Conservation (phyloP, 352 stramenopile species). For the Globisporangium yorkense region DNA sequence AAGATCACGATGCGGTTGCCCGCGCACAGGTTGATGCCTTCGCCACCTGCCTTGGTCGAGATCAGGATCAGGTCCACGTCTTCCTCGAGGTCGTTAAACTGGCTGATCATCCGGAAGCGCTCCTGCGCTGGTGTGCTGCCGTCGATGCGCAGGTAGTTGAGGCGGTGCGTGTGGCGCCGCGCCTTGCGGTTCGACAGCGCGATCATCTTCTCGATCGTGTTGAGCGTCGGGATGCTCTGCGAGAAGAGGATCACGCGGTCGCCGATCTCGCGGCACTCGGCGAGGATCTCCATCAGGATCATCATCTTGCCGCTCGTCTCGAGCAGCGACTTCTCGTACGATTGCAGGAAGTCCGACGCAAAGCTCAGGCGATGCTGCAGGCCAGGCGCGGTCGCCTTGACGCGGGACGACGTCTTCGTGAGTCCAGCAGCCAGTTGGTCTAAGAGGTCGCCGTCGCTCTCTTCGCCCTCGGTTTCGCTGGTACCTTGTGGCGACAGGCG, state of each 20-base stretch:
- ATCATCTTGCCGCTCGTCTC: slow-evolving; percentile 86
- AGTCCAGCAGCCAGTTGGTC: slow-evolving; percentile 16
- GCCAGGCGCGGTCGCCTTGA: background rate
- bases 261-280: slow-evolving; percentile 52
- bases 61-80: slow-evolving; percentile 85
- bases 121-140: slow-evolving; percentile 75
- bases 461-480: slow-evolving; percentile 16
- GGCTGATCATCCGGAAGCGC: slow-evolving; percentile 67
- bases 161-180: slow-evolving; percentile 33
- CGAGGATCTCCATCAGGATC: slow-evolving; percentile 77
- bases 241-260: slow-evolving; percentile 89
- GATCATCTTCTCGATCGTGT: slow-evolving; percentile 75
- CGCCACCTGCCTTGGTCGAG: slow-evolving; percentile 81
- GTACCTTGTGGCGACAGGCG: background rate
- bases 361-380: slow-evolving; percentile 64
- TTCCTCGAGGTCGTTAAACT: slow-evolving; percentile 83
- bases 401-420: background rate
- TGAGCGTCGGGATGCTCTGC: slow-evolving; percentile 84
- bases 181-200: slow-evolving; percentile 48
- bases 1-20: slow-evolving; percentile 91
- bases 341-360: slow-evolving; percentile 48
- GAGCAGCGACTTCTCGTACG: slow-evolving; percentile 46
- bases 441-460: slow-evolving; percentile 40
- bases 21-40: slow-evolving; percentile 86
- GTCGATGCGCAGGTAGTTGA: slow-evolving; percentile 77